Evolutionary conservation across 768 basidiomycete genomes (phyloP).

Genomic region (Tephrocybe sp.): DNA sequence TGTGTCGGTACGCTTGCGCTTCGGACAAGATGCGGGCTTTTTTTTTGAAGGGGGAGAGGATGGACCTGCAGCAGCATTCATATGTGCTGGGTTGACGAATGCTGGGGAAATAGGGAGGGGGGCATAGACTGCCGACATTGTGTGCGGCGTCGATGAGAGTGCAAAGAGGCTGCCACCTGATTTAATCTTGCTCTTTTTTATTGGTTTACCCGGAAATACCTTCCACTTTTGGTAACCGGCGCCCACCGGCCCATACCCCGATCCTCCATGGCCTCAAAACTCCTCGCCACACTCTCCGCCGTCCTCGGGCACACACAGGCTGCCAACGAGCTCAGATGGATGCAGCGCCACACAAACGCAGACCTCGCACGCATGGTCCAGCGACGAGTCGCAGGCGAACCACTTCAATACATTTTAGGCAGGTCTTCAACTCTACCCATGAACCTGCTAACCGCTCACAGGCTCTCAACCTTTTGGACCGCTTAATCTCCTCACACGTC

Average conservation of each 20-base stretch:
- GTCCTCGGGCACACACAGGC: slow-evolving; percentile 36
- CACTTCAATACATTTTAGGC: slow-evolving; percentile 92
- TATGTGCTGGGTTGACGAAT: slow-evolving; percentile 43
- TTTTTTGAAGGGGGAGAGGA: slow-evolving; percentile 39
- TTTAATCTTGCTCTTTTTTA: slow-evolving; percentile 19
- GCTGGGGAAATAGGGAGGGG: slow-evolving; percentile 32
- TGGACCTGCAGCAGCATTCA: slow-evolving; percentile 45
- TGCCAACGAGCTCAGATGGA: slow-evolving; percentile 41
- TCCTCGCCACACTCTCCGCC: slow-evolving; percentile 30
- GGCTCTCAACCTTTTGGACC: slow-evolving; percentile 90
- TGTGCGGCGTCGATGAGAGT: slow-evolving; percentile 17
- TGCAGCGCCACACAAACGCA: slow-evolving; percentile 28
- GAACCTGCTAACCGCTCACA: slow-evolving; percentile 21
- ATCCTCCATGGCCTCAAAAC: slow-evolving; percentile 9
- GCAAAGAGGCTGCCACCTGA: slow-evolving; percentile 15
- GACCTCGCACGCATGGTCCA: slow-evolving; percentile 46
- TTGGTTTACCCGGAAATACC: slow-evolving; percentile 16
- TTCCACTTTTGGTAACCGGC: slow-evolving; percentile 19
- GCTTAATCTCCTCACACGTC: slow-evolving; percentile 65
- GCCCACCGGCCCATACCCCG: slow-evolving; percentile 12
- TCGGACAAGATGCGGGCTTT: slow-evolving; percentile 33
- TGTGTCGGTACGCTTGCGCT: slow-evolving; percentile 63
- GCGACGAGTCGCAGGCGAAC: slow-evolving; percentile 67
- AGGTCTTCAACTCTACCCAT: slow-evolving; percentile 21
- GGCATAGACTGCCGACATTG: slow-evolving; percentile 37